These are phyloP conservation scores for Cladosporium sp. DNA, from an alignment of 2,329 filamentous ascomycete genomes.

Conservation along the genomic window DNA sequence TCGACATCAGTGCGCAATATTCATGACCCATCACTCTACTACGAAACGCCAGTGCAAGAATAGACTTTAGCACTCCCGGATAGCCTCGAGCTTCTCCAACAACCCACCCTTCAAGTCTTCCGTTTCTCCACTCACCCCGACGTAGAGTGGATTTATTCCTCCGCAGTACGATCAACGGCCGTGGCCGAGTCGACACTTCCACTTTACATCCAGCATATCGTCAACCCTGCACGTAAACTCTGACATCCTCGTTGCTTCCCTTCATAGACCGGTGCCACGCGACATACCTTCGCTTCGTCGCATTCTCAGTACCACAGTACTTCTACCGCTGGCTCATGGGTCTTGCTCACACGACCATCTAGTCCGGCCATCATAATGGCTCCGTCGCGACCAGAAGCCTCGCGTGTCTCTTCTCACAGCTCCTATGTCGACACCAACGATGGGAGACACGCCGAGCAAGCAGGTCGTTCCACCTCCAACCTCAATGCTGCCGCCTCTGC, in stretches of 20 bases:
- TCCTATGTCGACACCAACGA: constrained; percentile 21
- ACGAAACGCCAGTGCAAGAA: no score
- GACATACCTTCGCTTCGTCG: background rate
- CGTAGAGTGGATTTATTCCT: background rate
- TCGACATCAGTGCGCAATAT: no score
- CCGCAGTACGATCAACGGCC: background rate
- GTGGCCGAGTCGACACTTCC: background rate
- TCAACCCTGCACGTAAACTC: background rate
- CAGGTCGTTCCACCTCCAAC: constrained; percentile 30
- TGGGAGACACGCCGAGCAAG: constrained; percentile 26
- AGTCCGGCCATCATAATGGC: constrained; percentile 7
- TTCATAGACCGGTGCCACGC: background rate
- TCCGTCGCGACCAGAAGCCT: constrained; percentile 8
- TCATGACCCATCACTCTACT: no score
- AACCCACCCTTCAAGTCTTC: background rate
- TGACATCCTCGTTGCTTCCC: background rate
- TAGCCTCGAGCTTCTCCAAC: no score
- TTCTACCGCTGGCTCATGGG: constrained; percentile 1
- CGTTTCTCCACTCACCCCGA: constrained; percentile 4
- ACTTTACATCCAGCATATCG: background rate
- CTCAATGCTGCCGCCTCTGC: constrained; percentile 32
- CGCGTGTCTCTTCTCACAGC: constrained; percentile 14
- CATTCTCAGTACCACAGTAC: background rate
- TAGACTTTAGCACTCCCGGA: no score
- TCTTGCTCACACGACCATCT: background rate